Percentiles rank a stretch among this genome's conserved stretches.
phyloP scores from a whole-genome alignment of 331 rosid species.

The Quercus phellos region DNA sequence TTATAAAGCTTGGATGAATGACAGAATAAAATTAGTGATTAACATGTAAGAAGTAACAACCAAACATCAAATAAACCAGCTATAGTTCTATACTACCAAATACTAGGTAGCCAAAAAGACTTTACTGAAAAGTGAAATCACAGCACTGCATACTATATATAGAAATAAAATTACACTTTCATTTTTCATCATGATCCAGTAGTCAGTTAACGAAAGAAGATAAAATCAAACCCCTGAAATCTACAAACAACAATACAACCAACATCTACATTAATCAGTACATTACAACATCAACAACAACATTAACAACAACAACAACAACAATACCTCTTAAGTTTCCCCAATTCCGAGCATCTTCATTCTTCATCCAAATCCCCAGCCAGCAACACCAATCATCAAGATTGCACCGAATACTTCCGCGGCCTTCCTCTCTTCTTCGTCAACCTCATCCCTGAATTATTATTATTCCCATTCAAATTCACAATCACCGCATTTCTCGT shows the following conservation, averaged over 20 bases:
- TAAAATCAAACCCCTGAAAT: neutral
- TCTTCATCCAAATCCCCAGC: neutral
- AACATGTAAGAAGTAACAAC: too few species aligned
- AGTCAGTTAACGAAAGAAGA: neutral
- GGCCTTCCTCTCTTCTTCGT: slow-evolving; percentile 61
- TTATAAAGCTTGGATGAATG: too few species aligned
- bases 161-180: too few species aligned
- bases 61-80: too few species aligned
- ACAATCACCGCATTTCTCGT: neutral
- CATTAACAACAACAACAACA: neutral
- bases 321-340: neutral
- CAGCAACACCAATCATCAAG: slow-evolving; percentile 1
- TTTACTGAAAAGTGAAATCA: too few species aligned
- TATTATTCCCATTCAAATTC: slow-evolving; percentile 21
- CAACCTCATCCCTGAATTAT: neutral
- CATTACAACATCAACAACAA: slow-evolving; percentile 7
- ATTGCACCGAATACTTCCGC: slow-evolving; percentile 15
- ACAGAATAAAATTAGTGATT: too few species aligned
- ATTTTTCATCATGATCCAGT: too few species aligned
- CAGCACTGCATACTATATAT: too few species aligned
- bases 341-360: neutral
- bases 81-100: too few species aligned
- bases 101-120: too few species aligned
- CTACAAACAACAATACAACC: slow-evolving; percentile 13
- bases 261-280: neutral